Base-by-base conservation (phyloP, 1,139 yeast species). In the Candida tetrigidarum region DNA sequence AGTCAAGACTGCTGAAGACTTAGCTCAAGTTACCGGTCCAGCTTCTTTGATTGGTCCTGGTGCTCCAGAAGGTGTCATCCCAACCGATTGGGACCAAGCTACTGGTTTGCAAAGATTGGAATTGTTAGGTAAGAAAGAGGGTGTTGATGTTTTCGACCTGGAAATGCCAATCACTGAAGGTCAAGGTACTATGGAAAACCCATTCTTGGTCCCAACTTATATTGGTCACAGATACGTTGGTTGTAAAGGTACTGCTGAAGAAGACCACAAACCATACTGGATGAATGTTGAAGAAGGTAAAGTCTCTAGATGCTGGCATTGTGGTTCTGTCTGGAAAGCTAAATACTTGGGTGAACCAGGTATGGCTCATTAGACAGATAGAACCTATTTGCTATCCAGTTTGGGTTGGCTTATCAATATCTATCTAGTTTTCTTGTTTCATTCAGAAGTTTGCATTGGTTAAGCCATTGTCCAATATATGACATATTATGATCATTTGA, bases 31-130 rank as follows among this genome's bases (percentile, higher is more conserved):
- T 57, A 78, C 84, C 46, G 92, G 92, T 62, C 81, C 84, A 46
- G 88, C 81, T 62, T 79, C 92, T 47, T 82, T 93, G 70, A 81
- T 91, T 58, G 97, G 97, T 70, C 83, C 86, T 49, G 97, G 97
- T 81, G 96, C 96, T 55, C 73, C 78, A 60, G 67, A 73, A 49
- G 96, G 95, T 60, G 78, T 86, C 48, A 84, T 93, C 61, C 98
- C 99, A 67, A 83, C 96, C 50, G 96, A 92, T 69, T 66, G 88
- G 60, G 97, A 93, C 63, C 98, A 92, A 76, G 92, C 97, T 60
- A 95, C 99, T 47, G 99, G 99, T 87, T 80, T 93, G 66, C 98
- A 88, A 73, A 91, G 99, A 84, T 81, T 91, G 60, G 99, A 93
- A 80, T 69, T 88, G 62, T 83, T 93, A 64, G 97, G 96, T 78